These are phyloP conservation scores for Martensiomyces pterosporus DNA, from an alignment of 192 early-diverging fungal species.

Conservation along the genomic window DNA sequence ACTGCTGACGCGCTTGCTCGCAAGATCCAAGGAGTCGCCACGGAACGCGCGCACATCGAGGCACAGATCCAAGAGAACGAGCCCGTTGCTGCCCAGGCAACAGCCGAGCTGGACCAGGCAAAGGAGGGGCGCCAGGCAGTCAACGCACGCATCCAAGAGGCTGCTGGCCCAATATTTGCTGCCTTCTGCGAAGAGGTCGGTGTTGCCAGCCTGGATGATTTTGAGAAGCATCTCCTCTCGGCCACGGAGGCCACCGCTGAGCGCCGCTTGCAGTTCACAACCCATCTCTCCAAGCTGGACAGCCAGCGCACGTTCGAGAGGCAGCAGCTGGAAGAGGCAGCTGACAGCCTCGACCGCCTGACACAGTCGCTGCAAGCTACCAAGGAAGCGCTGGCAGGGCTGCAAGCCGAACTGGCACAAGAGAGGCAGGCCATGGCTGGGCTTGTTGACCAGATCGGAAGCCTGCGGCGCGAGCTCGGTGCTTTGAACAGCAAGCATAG, in stretches of 20 bases:
- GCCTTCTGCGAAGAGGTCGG: slow-evolving; percentile 73
- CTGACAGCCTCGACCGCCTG: slow-evolving; percentile 59
- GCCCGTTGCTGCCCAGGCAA: slow-evolving; percentile 17
- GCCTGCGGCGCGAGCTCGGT: slow-evolving; percentile 50
- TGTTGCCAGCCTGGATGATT: slow-evolving; percentile 78
- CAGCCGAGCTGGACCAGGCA: slow-evolving; percentile 46
- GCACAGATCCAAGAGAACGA: slow-evolving; percentile 17
- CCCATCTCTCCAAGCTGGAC: slow-evolving; percentile 70
- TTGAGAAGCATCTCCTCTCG: slow-evolving; percentile 71
- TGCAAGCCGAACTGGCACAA: slow-evolving; percentile 41
- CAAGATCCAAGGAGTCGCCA: slow-evolving; percentile 58
- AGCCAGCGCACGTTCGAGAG: slow-evolving; percentile 79
- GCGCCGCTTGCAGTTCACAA: slow-evolving; percentile 69
- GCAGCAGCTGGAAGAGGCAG: slow-evolving; percentile 61
- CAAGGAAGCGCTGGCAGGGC: slow-evolving; percentile 24
- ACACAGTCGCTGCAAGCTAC: slow-evolving; percentile 48
- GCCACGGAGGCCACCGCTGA: slow-evolving; percentile 70
- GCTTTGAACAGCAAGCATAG: slow-evolving; percentile 52
- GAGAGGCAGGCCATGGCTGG: slow-evolving; percentile 52
- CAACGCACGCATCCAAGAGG: slow-evolving; percentile 46
- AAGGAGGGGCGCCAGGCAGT: slow-evolving; percentile 40
- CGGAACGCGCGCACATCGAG: slow-evolving; percentile 57
- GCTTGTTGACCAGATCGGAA: slow-evolving; percentile 42
- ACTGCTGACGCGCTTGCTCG: slow-evolving; percentile 49
- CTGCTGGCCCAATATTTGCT: slow-evolving; percentile 71